These are phyloP conservation scores for Ophiostoma quercus DNA, from an alignment of 2,329 filamentous ascomycete genomes.

Conservation along the genomic window DNA sequence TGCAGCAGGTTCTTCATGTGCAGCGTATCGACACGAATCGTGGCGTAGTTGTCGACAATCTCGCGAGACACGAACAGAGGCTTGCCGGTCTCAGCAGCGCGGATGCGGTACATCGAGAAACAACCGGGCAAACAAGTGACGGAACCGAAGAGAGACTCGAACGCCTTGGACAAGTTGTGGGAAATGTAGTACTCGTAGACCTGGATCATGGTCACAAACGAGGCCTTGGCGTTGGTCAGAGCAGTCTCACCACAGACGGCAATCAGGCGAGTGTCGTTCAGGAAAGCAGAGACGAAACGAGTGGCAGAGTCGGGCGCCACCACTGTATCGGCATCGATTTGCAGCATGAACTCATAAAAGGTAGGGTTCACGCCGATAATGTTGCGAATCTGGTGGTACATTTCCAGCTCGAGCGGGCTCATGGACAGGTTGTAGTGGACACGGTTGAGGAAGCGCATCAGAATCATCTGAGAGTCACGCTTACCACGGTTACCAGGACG, in stretches of 20 bases:
- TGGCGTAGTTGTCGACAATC: constrained; percentile 78
- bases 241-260: constrained; percentile 92
- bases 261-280: constrained; percentile 89
- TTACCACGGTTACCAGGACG: constrained; percentile 97
- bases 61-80: constrained; percentile 94
- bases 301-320: constrained; percentile 85
- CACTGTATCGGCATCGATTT: constrained; percentile 96
- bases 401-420: constrained; percentile 93
- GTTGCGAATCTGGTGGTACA: constrained; percentile 98
- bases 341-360: constrained; percentile 94
- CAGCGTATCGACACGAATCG: constrained; percentile 92
- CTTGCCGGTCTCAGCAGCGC: constrained; percentile 88
- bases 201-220: constrained; percentile 97
- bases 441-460: constrained; percentile 98
- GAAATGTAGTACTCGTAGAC: constrained; percentile 99
- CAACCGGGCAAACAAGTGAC: constrained; percentile 97
- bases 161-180: constrained; percentile 92
- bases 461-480: constrained; percentile 96
- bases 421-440: constrained; percentile 96
- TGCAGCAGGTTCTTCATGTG: constrained; percentile 99
- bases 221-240: constrained; percentile 85
- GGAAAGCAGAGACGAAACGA: constrained; percentile 84
- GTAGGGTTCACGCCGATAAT: constrained; percentile 98
- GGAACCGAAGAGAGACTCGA: constrained; percentile 94
- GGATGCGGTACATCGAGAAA: constrained; percentile 98